Conservation (phyloP, 495 filamentous ascomycete genomes). For the Zalerion maritima region DNA sequence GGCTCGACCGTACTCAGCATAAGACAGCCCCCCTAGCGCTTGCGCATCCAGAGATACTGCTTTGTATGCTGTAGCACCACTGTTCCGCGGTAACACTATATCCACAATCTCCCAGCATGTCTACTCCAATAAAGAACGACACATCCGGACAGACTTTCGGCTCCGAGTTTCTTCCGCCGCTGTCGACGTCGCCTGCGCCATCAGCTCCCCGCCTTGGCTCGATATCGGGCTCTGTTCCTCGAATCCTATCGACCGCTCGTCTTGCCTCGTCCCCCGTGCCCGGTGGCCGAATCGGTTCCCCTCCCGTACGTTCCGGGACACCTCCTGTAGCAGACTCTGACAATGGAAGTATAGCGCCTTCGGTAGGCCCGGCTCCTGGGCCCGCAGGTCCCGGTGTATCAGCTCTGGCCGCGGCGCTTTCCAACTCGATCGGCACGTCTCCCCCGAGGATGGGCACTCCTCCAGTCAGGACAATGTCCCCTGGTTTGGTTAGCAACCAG, state of each 20-base stretch:
- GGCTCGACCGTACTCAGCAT: too few relatives aligned
- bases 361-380: slow-evolving; percentile 36
- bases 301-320: slow-evolving; percentile 1
- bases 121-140: too few relatives aligned
- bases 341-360: slow-evolving; percentile 28
- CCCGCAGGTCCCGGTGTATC: slow-evolving; percentile 55
- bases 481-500: slow-evolving; percentile 28
- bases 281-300: slow-evolving; percentile 12
- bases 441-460: slow-evolving; percentile 47
- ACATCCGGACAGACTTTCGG: too few relatives aligned
- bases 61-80: too few relatives aligned
- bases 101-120: too few relatives aligned
- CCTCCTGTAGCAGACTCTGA: slow-evolving; percentile 9
- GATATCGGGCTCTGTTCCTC: slow-evolving; percentile 30
- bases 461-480: slow-evolving; percentile 41
- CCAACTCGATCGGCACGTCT: slow-evolving; percentile 45
- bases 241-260: slow-evolving; percentile 56
- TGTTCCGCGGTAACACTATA: too few relatives aligned
- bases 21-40: too few relatives aligned
- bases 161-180: too few relatives aligned
- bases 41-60: too few relatives aligned
- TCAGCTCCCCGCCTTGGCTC: slow-evolving; percentile 25
- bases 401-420: slow-evolving; percentile 61
- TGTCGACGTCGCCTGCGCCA: too few relatives aligned
- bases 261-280: slow-evolving; percentile 41